These are phyloP conservation scores for Pisolithus thermaeus DNA, from an alignment of 1,284 basidiomycete species.

Conservation along the genomic window DNA sequence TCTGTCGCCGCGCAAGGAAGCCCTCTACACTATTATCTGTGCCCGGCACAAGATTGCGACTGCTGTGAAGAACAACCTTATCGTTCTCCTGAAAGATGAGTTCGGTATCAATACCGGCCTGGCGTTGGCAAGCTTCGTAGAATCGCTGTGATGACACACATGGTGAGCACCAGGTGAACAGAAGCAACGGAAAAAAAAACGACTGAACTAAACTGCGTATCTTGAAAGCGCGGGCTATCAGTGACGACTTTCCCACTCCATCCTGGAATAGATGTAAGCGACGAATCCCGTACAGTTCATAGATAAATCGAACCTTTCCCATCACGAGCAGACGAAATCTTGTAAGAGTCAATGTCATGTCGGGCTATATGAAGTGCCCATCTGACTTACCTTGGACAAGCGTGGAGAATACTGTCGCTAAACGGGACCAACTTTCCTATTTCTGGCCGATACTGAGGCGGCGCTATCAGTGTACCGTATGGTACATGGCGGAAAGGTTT, in stretches of 20 bases:
- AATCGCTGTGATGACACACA: not conserved
- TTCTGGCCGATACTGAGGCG: not conserved
- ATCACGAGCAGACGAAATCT: constrained; percentile 3
- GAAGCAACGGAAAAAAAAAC: not conserved
- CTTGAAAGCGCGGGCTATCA: constrained; percentile 9
- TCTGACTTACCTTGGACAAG: not conserved
- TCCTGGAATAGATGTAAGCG: not conserved
- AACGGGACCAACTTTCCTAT: constrained; percentile 1
- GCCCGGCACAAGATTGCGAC: constrained; percentile 23
- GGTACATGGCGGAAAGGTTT: not conserved
- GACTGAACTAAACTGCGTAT: constrained; percentile 4
- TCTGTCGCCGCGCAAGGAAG: constrained; percentile 10
- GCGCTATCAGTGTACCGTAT: not conserved
- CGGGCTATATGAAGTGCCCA: not conserved
- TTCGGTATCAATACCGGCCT: constrained; percentile 18
- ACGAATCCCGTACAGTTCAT: not conserved
- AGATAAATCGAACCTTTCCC: constrained; percentile 1
- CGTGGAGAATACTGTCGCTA: not conserved
- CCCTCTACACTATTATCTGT: constrained; percentile 13
- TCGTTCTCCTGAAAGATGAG: constrained; percentile 16
- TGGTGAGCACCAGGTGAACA: not conserved
- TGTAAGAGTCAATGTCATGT: too few species aligned
- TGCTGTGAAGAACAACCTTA: constrained; percentile 26
- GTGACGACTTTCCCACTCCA: constrained; percentile 11
- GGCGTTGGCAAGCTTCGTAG: constrained; percentile 8